phyloP scores from a whole-genome alignment of 2,329 filamentous ascomycete species.

The Cytospora leucostoma region DNA sequence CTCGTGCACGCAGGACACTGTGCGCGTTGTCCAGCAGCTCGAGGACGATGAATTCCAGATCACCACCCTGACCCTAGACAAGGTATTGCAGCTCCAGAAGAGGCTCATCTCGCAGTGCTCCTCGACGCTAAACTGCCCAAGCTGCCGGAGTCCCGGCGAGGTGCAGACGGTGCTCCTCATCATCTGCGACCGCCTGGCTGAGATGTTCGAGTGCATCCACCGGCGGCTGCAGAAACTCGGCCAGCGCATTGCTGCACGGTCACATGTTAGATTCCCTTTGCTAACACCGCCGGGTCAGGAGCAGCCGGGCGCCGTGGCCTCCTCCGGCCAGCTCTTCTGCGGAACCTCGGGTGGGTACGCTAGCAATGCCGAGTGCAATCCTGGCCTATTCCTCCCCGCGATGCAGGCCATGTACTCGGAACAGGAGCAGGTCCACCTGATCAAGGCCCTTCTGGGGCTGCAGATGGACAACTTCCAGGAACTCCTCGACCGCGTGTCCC shows the following conservation, averaged over 20 bases:
- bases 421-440: conserved; percentile 37
- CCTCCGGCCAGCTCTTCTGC: background rate
- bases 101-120: conserved; percentile 36
- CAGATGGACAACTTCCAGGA: conserved; percentile 33
- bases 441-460: conserved; percentile 32
- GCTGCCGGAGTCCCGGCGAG: conserved; percentile 25
- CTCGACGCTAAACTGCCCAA: conserved; percentile 32
- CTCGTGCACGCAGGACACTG: conserved; percentile 31
- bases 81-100: conserved; percentile 37
- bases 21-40: conserved; percentile 35
- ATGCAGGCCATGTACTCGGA: conserved; percentile 33
- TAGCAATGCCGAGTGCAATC: conserved; percentile 29
- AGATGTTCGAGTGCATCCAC: conserved; percentile 36
- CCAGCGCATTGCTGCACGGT: background rate
- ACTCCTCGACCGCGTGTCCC: conserved; percentile 29
- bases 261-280: conserved; percentile 19
- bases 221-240: conserved; percentile 26
- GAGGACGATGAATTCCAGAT: conserved; percentile 37
- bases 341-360: conserved; percentile 7
- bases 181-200: conserved; percentile 35
- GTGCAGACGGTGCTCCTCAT: conserved; percentile 25
- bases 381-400: conserved; percentile 33
- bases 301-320: background rate
- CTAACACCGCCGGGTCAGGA: background rate
- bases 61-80: conserved; percentile 33